A percentile compares a stretch with the other conserved stretches of the same genome.
Evolutionary conservation across 2,329 filamentous ascomycete species (phyloP).

Genomic region (Chaetomium sp.): DNA sequence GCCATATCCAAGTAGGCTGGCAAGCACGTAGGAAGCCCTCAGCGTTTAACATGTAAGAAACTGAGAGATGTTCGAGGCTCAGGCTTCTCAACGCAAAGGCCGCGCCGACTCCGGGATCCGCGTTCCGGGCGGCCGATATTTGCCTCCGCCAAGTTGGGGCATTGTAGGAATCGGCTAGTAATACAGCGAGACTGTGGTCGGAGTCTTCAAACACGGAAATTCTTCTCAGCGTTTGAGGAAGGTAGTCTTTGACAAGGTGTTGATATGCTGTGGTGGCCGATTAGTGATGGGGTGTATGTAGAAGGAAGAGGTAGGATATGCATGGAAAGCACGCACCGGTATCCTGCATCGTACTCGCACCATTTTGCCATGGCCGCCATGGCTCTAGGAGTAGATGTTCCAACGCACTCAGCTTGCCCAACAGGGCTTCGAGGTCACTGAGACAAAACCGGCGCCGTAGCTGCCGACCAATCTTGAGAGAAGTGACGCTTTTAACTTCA

Average conservation of each 20-base stretch:
- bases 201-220: not conserved
- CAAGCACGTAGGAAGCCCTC: not conserved
- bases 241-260: not conserved
- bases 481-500: not conserved
- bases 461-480: not conserved
- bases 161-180: not conserved
- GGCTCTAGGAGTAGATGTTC: not conserved
- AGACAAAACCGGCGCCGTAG: not conserved
- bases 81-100: conserved; percentile 1
- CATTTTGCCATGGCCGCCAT: not conserved
- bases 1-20: not conserved
- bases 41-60: not conserved
- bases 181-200: not conserved
- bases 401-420: not conserved
- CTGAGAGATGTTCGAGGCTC: not conserved
- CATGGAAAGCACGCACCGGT: not conserved
- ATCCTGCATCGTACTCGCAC: not conserved
- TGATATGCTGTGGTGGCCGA: not conserved
- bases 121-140: not conserved
- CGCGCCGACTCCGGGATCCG: not conserved
- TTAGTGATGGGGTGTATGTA: not conserved
- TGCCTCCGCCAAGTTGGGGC: not conserved
- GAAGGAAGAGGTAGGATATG: not conserved
- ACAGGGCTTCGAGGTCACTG: not conserved
- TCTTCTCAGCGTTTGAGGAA: not conserved